Percentiles rank a stretch among this genome's conserved stretches.
phyloP scores from a whole-genome alignment of 176 grass and related monocot species.

The Secale cereale region DNA sequence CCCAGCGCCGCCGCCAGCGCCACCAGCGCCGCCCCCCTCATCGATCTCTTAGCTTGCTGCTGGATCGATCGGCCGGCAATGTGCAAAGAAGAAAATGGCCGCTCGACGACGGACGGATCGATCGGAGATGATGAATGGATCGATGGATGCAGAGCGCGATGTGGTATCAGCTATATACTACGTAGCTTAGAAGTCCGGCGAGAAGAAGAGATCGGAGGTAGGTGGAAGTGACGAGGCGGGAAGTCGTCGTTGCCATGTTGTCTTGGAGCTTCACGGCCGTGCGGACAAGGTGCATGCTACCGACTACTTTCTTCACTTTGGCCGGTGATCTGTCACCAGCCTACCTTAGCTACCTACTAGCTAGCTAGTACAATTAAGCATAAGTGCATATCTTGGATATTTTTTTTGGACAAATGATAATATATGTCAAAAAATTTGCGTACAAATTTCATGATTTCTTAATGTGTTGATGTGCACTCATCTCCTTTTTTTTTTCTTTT shows the following conservation, averaged over 20 bases:
- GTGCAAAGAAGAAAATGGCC: too few relatives aligned
- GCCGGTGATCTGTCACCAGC: not conserved
- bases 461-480: too few relatives aligned
- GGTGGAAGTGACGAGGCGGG: slow-evolving; percentile 13
- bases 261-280: too few relatives aligned
- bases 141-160: not conserved
- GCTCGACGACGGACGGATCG: not conserved
- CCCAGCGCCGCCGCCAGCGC: slow-evolving; percentile 69
- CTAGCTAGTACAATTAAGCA: too few relatives aligned
- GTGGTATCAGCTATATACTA: not conserved
- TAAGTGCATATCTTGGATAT: too few relatives aligned
- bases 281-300: not conserved
- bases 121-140: not conserved
- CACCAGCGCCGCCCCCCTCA: slow-evolving; percentile 67
- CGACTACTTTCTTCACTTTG: not conserved
- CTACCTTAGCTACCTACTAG: too few relatives aligned
- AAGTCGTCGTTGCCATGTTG: slow-evolving; percentile 5
- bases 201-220: not conserved
- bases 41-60: not conserved
- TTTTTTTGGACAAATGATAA: too few relatives aligned
- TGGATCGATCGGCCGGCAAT: not conserved
- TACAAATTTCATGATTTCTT: too few relatives aligned
- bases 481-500: too few relatives aligned
- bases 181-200: not conserved
- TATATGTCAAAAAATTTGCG: too few relatives aligned